Base-by-base conservation (phyloP, 257 asterid species). In the Forsythia viridissima region DNA sequence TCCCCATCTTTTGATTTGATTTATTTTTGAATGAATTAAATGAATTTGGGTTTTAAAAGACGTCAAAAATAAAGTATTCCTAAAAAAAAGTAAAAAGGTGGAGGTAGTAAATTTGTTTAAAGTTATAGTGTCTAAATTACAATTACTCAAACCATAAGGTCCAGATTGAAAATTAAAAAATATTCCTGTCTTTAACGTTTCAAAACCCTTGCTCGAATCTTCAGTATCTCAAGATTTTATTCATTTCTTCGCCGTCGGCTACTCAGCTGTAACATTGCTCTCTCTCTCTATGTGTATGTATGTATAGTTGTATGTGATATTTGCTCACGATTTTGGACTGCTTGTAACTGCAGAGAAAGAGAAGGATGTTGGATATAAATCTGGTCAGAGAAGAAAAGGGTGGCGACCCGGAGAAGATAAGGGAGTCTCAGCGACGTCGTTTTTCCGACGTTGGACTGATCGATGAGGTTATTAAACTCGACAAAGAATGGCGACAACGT, bases 361-460 rank as follows among this genome's bases (percentile, higher is more conserved):
- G 39, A 74, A 91, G 63, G 59, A 95, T 96, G 99, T 82, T 96
- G 92, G 99, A 96, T 79, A 89, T 93, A 51, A 96, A 92, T 85
- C 90, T 92, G 3, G 90, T 96, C 80, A 90, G 98, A 59, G 97
- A 82, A 81, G 97, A 91, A 77, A 94, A 94, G 80, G 97, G 97
- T 8, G 91, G 94, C 55, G 82, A 93, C 78, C 97, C 97, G 6
- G 96, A 92, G 82, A 85, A 87, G 75, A 88, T 93, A 4, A 83
- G 97, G 79, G 98, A 93, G 81, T 96, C 97, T 18, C 97, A 90
- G 75, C 90, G 97, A 36, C 97, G 98, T 43, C 97, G 97, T 66
- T 93, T 80, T 75, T 91, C 90, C 24, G 78, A 88, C 41, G 93
- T 85, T 7, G 78, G 39, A 70, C 85, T 92, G 24, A 97, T 96